These are phyloP conservation scores for Trichodelitschia bisporula DNA, from an alignment of 495 filamentous ascomycete genomes.

Conservation along the genomic window DNA sequence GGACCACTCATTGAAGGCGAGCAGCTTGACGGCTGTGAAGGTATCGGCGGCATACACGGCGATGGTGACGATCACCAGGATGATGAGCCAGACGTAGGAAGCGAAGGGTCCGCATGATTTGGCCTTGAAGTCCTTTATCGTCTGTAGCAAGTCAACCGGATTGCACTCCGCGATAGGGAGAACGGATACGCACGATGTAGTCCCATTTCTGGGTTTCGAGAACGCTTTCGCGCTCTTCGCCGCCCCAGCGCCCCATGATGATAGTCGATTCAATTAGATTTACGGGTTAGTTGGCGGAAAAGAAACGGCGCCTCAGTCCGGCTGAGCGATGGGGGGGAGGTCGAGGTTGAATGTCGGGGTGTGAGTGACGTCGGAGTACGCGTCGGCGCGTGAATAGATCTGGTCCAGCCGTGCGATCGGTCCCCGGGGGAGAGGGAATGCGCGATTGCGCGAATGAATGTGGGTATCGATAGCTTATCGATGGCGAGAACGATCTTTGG, in stretches of 20 bases:
- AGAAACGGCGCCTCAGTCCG: no score
- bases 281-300: no score
- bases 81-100: constrained; percentile 66
- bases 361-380: no score
- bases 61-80: constrained; percentile 53
- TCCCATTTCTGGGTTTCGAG: constrained; percentile 78
- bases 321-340: no score
- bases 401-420: no score
- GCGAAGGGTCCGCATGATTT: constrained; percentile 48
- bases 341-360: no score
- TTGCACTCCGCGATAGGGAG: constrained; percentile 14
- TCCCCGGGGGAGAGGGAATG: no score
- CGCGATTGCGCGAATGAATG: no score
- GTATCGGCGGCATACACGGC: constrained; percentile 74
- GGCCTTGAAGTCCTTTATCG: constrained; percentile 67
- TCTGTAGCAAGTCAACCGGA: constrained; percentile 24
- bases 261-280: no score
- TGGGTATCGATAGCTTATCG: no score
- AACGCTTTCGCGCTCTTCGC: constrained; percentile 40
- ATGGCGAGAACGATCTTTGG: no score
- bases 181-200: constrained; percentile 37
- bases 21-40: constrained; percentile 74
- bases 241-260: constrained; percentile 52
- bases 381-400: no score
- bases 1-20: constrained; percentile 48